Percentiles rank a stretch among this genome's conserved stretches.
Conservation (phyloP, 768 basidiomycete species). For the Crassisporium funariophilum region DNA sequence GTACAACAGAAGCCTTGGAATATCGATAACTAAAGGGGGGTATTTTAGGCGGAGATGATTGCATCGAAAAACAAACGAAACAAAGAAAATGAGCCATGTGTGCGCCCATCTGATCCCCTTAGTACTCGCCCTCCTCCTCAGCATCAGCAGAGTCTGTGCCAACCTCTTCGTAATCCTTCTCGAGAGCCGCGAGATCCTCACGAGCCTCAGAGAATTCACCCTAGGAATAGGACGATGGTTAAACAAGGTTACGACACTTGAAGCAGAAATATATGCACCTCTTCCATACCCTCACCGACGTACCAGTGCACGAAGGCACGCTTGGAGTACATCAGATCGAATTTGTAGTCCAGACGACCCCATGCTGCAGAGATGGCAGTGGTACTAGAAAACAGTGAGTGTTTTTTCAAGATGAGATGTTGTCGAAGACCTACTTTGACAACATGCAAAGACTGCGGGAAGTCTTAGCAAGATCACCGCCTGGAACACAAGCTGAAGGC, state of each 20-base stretch:
- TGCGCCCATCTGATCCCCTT: conserved; percentile 3
- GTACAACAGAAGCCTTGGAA: conserved; percentile 5
- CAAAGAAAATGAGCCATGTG: conserved; percentile 7
- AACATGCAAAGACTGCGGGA: conserved; percentile 97
- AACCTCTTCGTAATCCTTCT: conserved; percentile 94
- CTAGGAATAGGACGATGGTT: conserved; percentile 27
- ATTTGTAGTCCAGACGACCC: conserved; percentile 93
- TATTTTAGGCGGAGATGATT: conserved; percentile 21
- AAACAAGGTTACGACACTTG: neutral
- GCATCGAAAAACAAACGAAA: conserved; percentile 11
- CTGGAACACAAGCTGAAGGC: conserved; percentile 85
- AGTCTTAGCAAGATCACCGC: conserved; percentile 93
- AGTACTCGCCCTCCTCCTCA: conserved; percentile 55
- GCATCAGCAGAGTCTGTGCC: conserved; percentile 53
- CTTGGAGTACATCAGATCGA: conserved; percentile 97
- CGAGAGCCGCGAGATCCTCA: conserved; percentile 99
- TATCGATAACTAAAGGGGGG: conserved; percentile 17
- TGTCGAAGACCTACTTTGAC: conserved; percentile 50
- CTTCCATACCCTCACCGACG: conserved; percentile 99
- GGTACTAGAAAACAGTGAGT: conserved; percentile 39
- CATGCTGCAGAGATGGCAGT: conserved; percentile 94
- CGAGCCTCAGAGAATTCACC: conserved; percentile 99
- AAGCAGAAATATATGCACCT: conserved; percentile 31
- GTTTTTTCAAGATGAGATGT: neutral
- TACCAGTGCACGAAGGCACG: conserved; percentile 94